These are phyloP conservation scores for Yamadazyma jaroonii DNA, from an alignment of 1,139 yeast species.

Conservation along the genomic window DNA sequence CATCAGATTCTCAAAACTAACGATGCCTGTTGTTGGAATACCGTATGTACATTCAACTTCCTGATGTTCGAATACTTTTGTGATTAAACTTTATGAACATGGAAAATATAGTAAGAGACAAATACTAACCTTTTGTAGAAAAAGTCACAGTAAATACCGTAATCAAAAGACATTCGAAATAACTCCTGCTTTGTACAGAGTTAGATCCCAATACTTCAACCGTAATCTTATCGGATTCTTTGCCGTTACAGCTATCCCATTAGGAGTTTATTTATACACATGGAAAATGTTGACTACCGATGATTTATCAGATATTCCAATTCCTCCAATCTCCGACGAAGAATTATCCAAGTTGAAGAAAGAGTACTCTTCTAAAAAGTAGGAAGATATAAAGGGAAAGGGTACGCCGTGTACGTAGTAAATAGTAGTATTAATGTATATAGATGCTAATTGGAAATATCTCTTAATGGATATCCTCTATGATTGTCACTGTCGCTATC, in stretches of 20 bases:
- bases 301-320: constrained; percentile 86
- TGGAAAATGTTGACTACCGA: constrained; percentile 64
- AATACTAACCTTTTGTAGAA: constrained; percentile 14
- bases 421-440: constrained; percentile 1
- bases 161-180: constrained; percentile 79
- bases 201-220: constrained; percentile 82
- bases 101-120: too few species aligned
- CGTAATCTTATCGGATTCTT: constrained; percentile 66
- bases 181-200: constrained; percentile 92
- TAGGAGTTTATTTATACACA: constrained; percentile 73
- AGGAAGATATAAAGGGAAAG: neutral
- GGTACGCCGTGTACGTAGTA: constrained; percentile 3
- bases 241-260: constrained; percentile 57
- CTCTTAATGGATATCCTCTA: constrained; percentile 12
- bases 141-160: constrained; percentile 50
- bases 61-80: too few species aligned
- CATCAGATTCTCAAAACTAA: constrained; percentile 1
- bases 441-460: constrained; percentile 6
- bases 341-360: constrained; percentile 69
- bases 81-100: too few species aligned
- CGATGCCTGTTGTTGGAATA: constrained; percentile 35
- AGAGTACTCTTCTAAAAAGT: constrained; percentile 53
- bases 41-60: constrained; percentile 31
- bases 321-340: constrained; percentile 83
- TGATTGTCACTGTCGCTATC: constrained; percentile 4